Conservation (phyloP, 352 stramenopile species). For the Pythium brassicae region DNA sequence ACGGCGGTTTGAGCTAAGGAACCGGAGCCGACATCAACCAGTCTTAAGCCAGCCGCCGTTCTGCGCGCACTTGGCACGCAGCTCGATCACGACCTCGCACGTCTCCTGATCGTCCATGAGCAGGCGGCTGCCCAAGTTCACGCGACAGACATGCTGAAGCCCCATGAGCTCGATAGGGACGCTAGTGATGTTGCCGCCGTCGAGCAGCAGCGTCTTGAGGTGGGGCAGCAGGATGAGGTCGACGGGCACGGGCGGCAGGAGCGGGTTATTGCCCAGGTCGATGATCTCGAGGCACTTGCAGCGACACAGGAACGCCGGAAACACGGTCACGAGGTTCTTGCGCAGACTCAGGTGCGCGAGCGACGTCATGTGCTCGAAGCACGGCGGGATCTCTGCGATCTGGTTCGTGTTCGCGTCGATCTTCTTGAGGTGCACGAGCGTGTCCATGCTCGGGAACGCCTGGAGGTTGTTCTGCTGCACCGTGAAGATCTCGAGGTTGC, state of each 20-base stretch:
- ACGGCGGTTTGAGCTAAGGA: too few species aligned
- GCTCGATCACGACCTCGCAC: conserved; percentile 52
- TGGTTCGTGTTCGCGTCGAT: conserved; percentile 77
- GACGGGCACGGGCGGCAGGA: conserved; percentile 34
- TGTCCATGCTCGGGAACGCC: conserved; percentile 57
- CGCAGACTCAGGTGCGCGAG: conserved; percentile 65
- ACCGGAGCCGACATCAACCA: conserved; percentile 10
- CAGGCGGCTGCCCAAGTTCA: conserved; percentile 48
- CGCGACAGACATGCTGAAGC: conserved; percentile 42
- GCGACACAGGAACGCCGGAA: conserved; percentile 37
- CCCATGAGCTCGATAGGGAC: conserved; percentile 65
- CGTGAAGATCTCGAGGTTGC: conserved; percentile 58
- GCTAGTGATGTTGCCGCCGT: conserved; percentile 37
- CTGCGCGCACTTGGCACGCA: conserved; percentile 38
- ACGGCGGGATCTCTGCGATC: conserved; percentile 40
- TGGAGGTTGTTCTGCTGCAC: conserved; percentile 59
- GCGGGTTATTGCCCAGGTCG: conserved; percentile 62
- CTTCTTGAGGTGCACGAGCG: conserved; percentile 58
- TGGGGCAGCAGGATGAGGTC: conserved; percentile 38
- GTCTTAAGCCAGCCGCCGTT: conserved; percentile 69
- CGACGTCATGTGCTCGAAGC: conserved; percentile 47
- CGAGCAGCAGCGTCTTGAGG: conserved; percentile 66
- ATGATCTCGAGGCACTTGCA: conserved; percentile 64
- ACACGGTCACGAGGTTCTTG: conserved; percentile 46
- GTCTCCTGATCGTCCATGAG: conserved; percentile 67